phyloP scores from a whole-genome alignment of 331 rosid genomes.

The Malus hybrid region DNA sequence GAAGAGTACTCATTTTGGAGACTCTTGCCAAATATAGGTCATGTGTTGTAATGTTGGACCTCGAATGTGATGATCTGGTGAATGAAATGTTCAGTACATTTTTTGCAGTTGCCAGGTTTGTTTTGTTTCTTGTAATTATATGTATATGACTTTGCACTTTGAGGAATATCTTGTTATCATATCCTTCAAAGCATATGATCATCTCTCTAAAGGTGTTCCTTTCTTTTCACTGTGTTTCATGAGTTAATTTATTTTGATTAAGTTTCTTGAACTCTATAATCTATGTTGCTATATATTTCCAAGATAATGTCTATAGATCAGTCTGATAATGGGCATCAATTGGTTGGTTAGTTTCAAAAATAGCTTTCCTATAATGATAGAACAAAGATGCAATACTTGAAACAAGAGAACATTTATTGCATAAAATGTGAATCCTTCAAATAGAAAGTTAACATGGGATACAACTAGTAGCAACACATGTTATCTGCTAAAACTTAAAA shows the following conservation, averaged over 20 bases:
- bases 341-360: neutral
- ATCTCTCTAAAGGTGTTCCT: neutral
- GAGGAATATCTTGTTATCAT: constrained; percentile 9
- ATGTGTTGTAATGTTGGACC: constrained; percentile 98
- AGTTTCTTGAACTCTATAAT: neutral
- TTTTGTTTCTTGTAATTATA: neutral
- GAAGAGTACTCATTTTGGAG: constrained; percentile 95
- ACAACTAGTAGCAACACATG: neutral
- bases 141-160: constrained; percentile 9
- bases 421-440: neutral
- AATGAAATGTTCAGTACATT: constrained; percentile 85
- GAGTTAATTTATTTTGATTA: neutral
- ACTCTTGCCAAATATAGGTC: constrained; percentile 97
- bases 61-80: constrained; percentile 92
- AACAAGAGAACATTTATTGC: neutral
- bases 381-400: neutral
- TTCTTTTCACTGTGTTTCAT: neutral
- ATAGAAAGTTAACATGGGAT: neutral
- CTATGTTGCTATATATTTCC: neutral
- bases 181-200: neutral
- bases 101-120: constrained; percentile 86
- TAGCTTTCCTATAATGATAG: neutral
- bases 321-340: neutral
- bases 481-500: neutral
- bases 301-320: neutral